Base-by-base conservation (phyloP, 1,284 basidiomycete genomes). In the Pholiota adiposa region DNA sequence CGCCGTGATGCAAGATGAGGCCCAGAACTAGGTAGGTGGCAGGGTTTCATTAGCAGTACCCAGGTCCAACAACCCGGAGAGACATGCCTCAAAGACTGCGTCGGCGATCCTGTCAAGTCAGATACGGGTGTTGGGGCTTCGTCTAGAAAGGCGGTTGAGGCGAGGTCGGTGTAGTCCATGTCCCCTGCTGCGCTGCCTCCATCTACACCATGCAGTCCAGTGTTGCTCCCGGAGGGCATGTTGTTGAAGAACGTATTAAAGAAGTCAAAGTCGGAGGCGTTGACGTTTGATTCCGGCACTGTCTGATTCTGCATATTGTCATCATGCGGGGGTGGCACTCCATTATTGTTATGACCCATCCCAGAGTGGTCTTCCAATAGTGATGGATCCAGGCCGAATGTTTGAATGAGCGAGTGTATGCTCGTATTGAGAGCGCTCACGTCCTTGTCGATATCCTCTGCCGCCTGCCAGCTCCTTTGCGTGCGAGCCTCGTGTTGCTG, bases 401-500 rank as follows among this genome's bases (percentile, higher is more conserved):
- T 83, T 67, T 88, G 81, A 48, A 94, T 89, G 38, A 95, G 79
- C 11, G 84, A 83, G 61, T 93, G 85, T 63, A 96, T 89, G 63
- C 84, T 88, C 36, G 78, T 80, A 66, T 92, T 87, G 55, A 95
- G 75, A 44, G 84, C 82, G 62, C 90, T 86, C 27, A 94, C 89
- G 59, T 93, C 90, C 48, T 80, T 79, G 55, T 88, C 85, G 50
- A 94, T 89, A 59, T 87, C 88, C 25, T 83, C 70, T 0, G 91
- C 79, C 51, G 82, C 81, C 48, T 80, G 81, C 77, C 90, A 91
- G 1, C 83, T 77, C 63, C 83, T 83, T 46, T 87, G 78, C 59
- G 72, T 50, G 9, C 58, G 49, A 29, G 61, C 56, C 43, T 65
- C 65, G 41, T 59, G 59, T 19, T 51, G 52, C 18, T 61, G 62